These are phyloP conservation scores for Thamnidium elegans DNA, from an alignment of 192 early-diverging fungal genomes.

Conservation along the genomic window DNA sequence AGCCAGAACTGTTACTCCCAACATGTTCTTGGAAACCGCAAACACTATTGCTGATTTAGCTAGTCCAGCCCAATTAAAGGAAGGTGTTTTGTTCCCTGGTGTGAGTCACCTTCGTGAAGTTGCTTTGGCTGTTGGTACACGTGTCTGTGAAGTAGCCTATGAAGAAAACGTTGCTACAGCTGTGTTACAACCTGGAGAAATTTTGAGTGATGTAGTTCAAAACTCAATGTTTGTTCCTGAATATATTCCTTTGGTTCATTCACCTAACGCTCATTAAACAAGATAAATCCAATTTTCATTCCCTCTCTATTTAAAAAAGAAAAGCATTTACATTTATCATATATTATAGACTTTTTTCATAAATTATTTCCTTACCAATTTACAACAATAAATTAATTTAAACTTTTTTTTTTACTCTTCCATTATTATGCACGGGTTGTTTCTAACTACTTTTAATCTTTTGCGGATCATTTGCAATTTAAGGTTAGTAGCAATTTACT, in stretches of 20 bases:
- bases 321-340: too few relatives aligned
- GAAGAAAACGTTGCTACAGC: conserved; percentile 50
- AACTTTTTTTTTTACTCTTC: too few relatives aligned
- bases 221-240: conserved; percentile 55
- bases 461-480: too few relatives aligned
- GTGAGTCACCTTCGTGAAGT: conserved; percentile 46
- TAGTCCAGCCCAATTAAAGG: conserved; percentile 46
- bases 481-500: too few relatives aligned
- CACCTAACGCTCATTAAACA: conserved; percentile 4
- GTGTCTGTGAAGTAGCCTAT: conserved; percentile 51
- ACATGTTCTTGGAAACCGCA: conserved; percentile 56
- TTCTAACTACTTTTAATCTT: too few relatives aligned
- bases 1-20: conserved; percentile 45
- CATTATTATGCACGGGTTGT: too few relatives aligned
- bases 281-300: too few relatives aligned
- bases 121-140: conserved; percentile 43
- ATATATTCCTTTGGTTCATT: conserved; percentile 45
- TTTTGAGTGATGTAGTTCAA: conserved; percentile 44
- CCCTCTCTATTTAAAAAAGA: too few relatives aligned
- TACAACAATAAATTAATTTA: too few relatives aligned
- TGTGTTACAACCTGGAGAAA: conserved; percentile 38
- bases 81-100: conserved; percentile 51
- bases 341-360: too few relatives aligned
- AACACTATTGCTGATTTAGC: conserved; percentile 50
- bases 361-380: too few relatives aligned